A percentile compares a stretch with the other conserved stretches of the same genome.
These are phyloP conservation scores for Raffaelea ambrosiae DNA, from an alignment of 2,329 filamentous ascomycete species.

Conservation along the genomic window DNA sequence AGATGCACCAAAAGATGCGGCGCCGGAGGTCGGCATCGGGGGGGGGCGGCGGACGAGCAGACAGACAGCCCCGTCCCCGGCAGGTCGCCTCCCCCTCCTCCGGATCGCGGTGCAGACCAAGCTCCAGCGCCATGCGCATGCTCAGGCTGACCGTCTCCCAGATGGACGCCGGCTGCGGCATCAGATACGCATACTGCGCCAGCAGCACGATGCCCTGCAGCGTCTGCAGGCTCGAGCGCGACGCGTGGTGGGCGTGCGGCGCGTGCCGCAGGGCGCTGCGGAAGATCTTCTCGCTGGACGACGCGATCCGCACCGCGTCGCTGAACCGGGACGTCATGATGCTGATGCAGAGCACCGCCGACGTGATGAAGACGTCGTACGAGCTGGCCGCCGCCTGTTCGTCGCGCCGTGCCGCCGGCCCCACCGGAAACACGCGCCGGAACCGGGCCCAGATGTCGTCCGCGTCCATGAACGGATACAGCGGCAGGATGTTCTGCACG, in stretches of 20 bases:
- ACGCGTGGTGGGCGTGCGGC: not conserved
- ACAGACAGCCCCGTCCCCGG: too few species aligned
- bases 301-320: not conserved
- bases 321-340: not conserved
- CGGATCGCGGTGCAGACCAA: not conserved
- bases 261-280: not conserved
- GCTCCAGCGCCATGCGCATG: conserved; percentile 4
- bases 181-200: not conserved
- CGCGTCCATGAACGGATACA: not conserved
- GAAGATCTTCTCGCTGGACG: not conserved
- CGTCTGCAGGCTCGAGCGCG: not conserved
- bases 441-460: not conserved
- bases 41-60: too few species aligned
- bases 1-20: not conserved
- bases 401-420: too few species aligned
- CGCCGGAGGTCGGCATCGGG: not conserved
- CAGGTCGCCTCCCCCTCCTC: too few species aligned
- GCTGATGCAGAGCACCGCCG: not conserved
- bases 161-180: not conserved
- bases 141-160: not conserved
- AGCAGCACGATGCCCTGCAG: not conserved
- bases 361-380: not conserved
- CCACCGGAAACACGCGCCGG: not conserved
- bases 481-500: not conserved
- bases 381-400: too few species aligned